phyloP scores from a whole-genome alignment of 768 basidiomycete species.

The Amanita muscaria region DNA sequence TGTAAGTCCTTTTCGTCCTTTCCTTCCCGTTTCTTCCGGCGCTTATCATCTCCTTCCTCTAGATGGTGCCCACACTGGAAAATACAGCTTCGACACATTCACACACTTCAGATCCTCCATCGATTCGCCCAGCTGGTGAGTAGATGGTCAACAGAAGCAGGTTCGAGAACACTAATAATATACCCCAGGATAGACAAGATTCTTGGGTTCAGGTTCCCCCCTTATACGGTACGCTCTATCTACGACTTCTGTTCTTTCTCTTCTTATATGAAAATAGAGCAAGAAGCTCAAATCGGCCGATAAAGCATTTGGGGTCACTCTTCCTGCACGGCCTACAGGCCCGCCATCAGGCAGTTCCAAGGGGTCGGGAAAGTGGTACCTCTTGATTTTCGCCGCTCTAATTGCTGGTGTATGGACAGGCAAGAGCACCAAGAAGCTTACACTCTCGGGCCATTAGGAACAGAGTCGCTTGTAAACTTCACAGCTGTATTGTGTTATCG shows the following conservation, averaged over 20 bases:
- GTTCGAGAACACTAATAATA: not conserved
- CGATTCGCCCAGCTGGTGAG: constrained; percentile 52
- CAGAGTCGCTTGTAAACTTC: too few relatives aligned
- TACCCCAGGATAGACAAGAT: constrained; percentile 38
- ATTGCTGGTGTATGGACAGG: constrained; percentile 37
- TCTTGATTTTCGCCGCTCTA: constrained; percentile 37
- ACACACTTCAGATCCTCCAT: constrained; percentile 60
- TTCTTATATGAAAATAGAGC: constrained; percentile 13
- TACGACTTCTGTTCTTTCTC: not conserved
- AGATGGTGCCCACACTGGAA: constrained; percentile 68
- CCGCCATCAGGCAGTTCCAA: constrained; percentile 13
- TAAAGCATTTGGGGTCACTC: constrained; percentile 18
- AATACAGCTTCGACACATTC: constrained; percentile 69
- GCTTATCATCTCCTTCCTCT: not conserved
- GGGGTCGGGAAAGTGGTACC: constrained; percentile 40
- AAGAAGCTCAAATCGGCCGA: constrained; percentile 24
- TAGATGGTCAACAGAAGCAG: constrained; percentile 14
- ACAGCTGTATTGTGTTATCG: too few relatives aligned
- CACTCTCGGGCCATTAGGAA: too few relatives aligned
- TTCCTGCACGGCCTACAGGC: constrained; percentile 38
- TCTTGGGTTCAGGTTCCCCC: constrained; percentile 50
- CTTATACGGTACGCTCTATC: constrained; percentile 34
- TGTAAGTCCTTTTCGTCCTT: not conserved
- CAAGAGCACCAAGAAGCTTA: constrained; percentile 24
- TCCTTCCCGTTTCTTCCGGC: not conserved